A percentile compares a stretch with the other conserved stretches of the same genome.
Conservation (phyloP, 805 yeast species). For the Lachancea fermentati region DNA sequence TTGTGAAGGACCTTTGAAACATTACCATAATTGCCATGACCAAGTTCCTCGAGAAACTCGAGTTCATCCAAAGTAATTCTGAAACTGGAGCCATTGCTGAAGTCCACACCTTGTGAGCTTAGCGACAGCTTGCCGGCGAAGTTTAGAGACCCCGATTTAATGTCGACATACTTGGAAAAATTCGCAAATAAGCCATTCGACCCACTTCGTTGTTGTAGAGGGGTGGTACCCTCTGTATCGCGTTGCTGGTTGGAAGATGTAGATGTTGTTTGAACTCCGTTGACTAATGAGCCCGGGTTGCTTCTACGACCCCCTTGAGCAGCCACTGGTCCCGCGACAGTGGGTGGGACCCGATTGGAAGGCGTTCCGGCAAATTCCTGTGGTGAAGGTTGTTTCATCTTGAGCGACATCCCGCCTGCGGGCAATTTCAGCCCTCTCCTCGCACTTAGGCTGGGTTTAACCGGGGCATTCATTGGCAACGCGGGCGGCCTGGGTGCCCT, state of each 20-base stretch:
- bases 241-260: conserved; percentile 28
- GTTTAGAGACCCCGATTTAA: conserved; percentile 85
- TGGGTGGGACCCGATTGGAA: conserved; percentile 15
- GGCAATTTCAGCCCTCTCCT: conserved; percentile 76
- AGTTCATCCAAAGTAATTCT: conserved; percentile 80
- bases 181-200: conserved; percentile 63
- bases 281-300: conserved; percentile 27
- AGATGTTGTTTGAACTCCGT: conserved; percentile 30
- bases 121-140: conserved; percentile 91
- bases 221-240: conserved; percentile 28
- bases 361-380: conserved; percentile 30
- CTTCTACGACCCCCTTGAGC: conserved; percentile 21
- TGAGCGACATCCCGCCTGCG: conserved; percentile 32
- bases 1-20: conserved; percentile 89
- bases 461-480: conserved; percentile 13
- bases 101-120: conserved; percentile 88
- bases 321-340: conserved; percentile 8
- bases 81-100: conserved; percentile 82
- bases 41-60: conserved; percentile 79
- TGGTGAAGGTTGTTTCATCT: conserved; percentile 19
- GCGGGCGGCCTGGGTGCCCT: conserved; percentile 25
- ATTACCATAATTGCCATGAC: conserved; percentile 94
- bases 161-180: conserved; percentile 83
- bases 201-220: conserved; percentile 11
- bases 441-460: conserved; percentile 74